phyloP scores from a whole-genome alignment of 2,329 filamentous ascomycete species.

The Venturia pyrina region DNA sequence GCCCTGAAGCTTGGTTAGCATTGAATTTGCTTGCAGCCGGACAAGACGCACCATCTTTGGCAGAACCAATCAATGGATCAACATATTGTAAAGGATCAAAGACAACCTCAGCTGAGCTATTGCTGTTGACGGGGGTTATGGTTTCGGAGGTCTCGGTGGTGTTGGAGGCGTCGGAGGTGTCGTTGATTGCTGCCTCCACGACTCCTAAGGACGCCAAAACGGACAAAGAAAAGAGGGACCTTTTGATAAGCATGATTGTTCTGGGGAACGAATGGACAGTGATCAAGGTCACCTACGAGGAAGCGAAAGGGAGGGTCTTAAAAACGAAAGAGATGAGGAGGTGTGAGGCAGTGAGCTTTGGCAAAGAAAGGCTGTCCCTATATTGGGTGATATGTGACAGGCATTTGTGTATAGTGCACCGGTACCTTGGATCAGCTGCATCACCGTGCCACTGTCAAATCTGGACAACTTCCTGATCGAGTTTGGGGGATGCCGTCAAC shows the following conservation, averaged over 20 bases:
- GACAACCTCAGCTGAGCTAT: background rate
- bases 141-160: background rate
- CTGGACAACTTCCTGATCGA: background rate
- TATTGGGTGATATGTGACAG: background rate
- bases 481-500: background rate
- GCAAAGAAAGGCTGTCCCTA: background rate
- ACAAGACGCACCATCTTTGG: slow-evolving; percentile 24
- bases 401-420: background rate
- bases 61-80: slow-evolving; percentile 35
- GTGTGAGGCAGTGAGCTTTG: background rate
- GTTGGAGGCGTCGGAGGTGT: background rate
- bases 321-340: background rate
- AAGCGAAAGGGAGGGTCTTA: background rate
- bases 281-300: background rate
- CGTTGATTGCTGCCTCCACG: background rate
- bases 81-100: slow-evolving; percentile 24
- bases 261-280: background rate
- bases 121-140: no score
- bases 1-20: slow-evolving; percentile 20
- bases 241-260: background rate
- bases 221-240: background rate
- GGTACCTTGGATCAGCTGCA: background rate
- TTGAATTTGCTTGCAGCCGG: background rate
- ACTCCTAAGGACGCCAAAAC: background rate
- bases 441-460: background rate